Evolutionary conservation across 78 protist species (phyloP), one percentile per base, ranked within the genome.

Genomic region (Mantamonas sphyraenae): DNA sequence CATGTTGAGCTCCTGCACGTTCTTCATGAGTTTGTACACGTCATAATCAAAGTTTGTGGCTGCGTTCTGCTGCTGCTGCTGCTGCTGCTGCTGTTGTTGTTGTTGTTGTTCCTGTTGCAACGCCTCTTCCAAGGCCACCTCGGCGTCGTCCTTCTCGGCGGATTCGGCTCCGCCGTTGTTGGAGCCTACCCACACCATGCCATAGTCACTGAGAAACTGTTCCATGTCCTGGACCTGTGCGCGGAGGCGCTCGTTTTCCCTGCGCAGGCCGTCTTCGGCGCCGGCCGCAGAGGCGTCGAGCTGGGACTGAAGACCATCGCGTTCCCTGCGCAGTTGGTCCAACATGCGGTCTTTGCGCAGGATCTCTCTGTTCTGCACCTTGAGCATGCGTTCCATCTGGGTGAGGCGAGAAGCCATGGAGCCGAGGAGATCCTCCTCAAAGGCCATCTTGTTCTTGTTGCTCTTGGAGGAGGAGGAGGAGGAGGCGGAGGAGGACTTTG

Each of bases 181-280:
- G 9, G 62, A 57, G 24, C 62, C 62, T 20, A 57, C 22, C 62
- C 62, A 57, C 62, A 30, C 62, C 7, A 57, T 7, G 9, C 62
- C 62, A 20, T 57, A 57, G 62, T 57, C 62, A 57, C 28, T 31
- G 17, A 57, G 28, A 31, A 57, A 57, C 35, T 14, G 9, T 31
- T 57, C 28, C 35, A 57, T 20, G 39, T 57, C 39, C 62, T 57
- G 24, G 62, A 57, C 39, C 62, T 57, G 39, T 57, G 24, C 62
- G 10, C 62, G 62, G 39, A 57, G 12, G 10, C 28, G 16, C 28
- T 31, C 12, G 62, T 57, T 57, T 20, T 57, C 62, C 12, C 28
- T 31, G 24, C 28, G 16, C 35, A 30, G 28, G 24, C 28, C 12
- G 30, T 57, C 28, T 57, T 26, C 16, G 9, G 24, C 62, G 12